Base-by-base conservation (phyloP, 2,329 filamentous ascomycete species). In the Lasiodiplodia theobromae region DNA sequence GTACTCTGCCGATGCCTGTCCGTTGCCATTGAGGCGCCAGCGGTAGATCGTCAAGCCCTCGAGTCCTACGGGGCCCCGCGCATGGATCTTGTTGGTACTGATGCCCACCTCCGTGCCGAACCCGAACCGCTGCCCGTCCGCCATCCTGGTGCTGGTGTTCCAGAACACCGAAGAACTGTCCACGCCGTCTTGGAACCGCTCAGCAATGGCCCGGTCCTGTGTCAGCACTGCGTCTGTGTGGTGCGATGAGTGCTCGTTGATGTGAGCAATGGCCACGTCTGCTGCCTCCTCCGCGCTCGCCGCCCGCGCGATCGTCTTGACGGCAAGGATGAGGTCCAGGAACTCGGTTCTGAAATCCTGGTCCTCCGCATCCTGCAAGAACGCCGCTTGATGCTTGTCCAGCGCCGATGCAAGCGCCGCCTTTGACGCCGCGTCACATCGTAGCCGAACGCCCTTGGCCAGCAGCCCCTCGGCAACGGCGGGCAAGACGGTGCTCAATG, bases 51-150 rank as follows among this genome's bases (percentile, higher is more conserved):
- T 97, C 78, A 99, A 81, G 0, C 96, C 96, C 77, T 98, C 96
- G 65, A 99, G 83, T 1, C 96, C 96, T 6, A 99, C 96, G 0
- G 96, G 96, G 0, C 96, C 96, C 63, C 96, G 86, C 1, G 93
- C 92, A 78, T 99, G 96, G 71, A 99, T 97, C 85, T 98, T 99
- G 85, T 97, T 99, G 62, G 96, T 99, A 82, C 92, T 96, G 81
- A 99, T 98, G 67, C 96, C 96, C 28, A 99, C 96, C 82, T 99
- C 96, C 0, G 96, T 98, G 58, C 96, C 96, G 81, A 99, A 99
- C 8, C 96, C 96, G 78, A 96, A 98, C 52, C 96, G 87, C 92
- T 97, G 97, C 8, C 96, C 96, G 79, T 99, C 96, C 6, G 94
- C 94, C 82, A 99, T 95, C 63, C 96, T 88, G 10, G 93, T 97